phyloP scores from a whole-genome alignment of 768 basidiomycete species.

The Pleurotus giganteus region DNA sequence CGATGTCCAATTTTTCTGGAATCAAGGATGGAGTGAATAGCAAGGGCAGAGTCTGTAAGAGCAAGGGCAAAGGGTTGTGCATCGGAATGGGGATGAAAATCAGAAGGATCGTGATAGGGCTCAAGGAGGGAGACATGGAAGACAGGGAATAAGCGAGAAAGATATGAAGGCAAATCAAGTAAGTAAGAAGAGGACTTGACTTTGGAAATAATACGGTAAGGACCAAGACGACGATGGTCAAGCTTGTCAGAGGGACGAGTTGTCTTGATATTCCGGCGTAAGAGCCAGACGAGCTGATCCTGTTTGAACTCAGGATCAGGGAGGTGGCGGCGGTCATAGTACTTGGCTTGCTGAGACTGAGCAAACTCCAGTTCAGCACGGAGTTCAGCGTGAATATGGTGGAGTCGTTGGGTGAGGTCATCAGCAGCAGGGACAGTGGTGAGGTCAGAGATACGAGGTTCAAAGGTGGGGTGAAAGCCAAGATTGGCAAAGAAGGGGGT shows the following conservation, averaged over 20 bases:
- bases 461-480: constrained; percentile 30
- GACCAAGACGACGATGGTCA: constrained; percentile 28
- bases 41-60: neutral
- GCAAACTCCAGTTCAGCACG: constrained; percentile 27
- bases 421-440: constrained; percentile 28
- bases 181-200: constrained; percentile 18
- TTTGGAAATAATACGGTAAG: constrained; percentile 14
- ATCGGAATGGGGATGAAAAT: neutral
- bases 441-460: constrained; percentile 23
- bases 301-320: constrained; percentile 25
- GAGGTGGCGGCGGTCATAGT: constrained; percentile 22
- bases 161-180: too few species aligned
- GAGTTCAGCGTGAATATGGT: constrained; percentile 31
- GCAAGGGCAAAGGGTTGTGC: neutral
- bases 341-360: constrained; percentile 23
- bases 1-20: neutral
- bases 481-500: constrained; percentile 37
- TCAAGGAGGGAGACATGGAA: too few species aligned
- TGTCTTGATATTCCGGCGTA: constrained; percentile 36
- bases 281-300: constrained; percentile 34
- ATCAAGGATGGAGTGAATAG: neutral
- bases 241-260: constrained; percentile 40
- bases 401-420: constrained; percentile 25
- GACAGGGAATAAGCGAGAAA: too few species aligned
- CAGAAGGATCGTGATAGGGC: neutral